Evolutionary conservation across 176 grass and related monocot genomes (phyloP).

Genomic region (Paspalum vaginatum): DNA sequence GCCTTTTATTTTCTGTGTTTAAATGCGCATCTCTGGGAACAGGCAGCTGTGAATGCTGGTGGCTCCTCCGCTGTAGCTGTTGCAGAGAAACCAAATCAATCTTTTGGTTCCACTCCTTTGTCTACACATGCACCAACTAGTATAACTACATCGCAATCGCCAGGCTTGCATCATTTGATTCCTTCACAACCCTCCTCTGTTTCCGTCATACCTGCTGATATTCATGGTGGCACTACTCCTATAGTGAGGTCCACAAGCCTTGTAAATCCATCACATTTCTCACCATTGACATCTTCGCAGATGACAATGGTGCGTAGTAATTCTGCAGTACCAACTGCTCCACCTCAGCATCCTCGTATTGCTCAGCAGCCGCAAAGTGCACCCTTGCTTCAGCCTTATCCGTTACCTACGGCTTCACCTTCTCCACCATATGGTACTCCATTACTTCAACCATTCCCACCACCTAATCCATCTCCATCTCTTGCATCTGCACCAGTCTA

Average conservation of each 20-base stretch:
- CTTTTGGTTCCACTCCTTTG: slow-evolving; percentile 25
- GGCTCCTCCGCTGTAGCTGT: slow-evolving; percentile 30
- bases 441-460: slow-evolving; percentile 56
- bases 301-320: slow-evolving; percentile 38
- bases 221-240: slow-evolving; percentile 35
- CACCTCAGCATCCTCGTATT: slow-evolving; percentile 45
- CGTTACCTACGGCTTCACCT: slow-evolving; percentile 40
- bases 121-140: slow-evolving; percentile 35
- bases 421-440: slow-evolving; percentile 61
- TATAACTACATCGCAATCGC: slow-evolving; percentile 14
- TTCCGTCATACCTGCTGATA: slow-evolving; percentile 33
- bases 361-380: slow-evolving; percentile 50
- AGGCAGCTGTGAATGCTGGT: slow-evolving; percentile 48
- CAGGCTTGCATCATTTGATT: slow-evolving; percentile 38
- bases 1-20: slow-evolving; percentile 3
- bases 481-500: slow-evolving; percentile 47
- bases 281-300: slow-evolving; percentile 38
- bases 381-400: slow-evolving; percentile 64
- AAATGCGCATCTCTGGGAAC: slow-evolving; percentile 33
- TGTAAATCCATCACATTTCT: slow-evolving; percentile 67
- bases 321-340: slow-evolving; percentile 42
- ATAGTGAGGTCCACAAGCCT: slow-evolving; percentile 30
- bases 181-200: slow-evolving; percentile 33
- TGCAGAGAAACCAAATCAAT: slow-evolving; percentile 32
- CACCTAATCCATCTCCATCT: slow-evolving; percentile 50